A percentile compares a stretch with the other conserved stretches of the same genome.
These are phyloP conservation scores for Salix dunnii DNA, from an alignment of 345 rosid genomes.

Conservation along the genomic window DNA sequence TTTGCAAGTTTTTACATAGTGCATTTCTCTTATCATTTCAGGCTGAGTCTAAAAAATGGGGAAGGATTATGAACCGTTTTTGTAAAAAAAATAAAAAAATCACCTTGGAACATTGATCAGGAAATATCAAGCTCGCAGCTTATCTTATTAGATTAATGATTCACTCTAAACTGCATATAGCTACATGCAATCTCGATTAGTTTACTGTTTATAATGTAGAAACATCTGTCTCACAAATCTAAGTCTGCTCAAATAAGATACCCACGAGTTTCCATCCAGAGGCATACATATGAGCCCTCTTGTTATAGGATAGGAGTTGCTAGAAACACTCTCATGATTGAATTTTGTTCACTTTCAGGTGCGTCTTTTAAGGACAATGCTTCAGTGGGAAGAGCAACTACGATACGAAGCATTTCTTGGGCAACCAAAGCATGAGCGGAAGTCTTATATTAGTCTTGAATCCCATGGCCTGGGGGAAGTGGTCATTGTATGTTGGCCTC, in stretches of 20 bases:
- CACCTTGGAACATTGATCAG: not conserved
- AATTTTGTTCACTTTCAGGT: slow-evolving; percentile 31
- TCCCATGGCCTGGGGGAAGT: slow-evolving; percentile 48
- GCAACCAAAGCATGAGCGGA: slow-evolving; percentile 21
- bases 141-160: not conserved
- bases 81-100: no score
- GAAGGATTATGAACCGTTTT: no score
- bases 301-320: not conserved
- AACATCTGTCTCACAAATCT: no score
- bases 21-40: no score
- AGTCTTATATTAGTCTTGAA: slow-evolving; percentile 7
- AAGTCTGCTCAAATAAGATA: not conserved
- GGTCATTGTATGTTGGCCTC: slow-evolving; percentile 59
- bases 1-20: no score
- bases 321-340: not conserved
- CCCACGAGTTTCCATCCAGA: not conserved
- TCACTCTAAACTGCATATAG: not conserved
- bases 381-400: slow-evolving; percentile 68
- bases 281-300: not conserved
- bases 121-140: not conserved
- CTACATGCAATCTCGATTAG: no score
- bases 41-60: no score
- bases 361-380: slow-evolving; percentile 64
- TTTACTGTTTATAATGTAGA: no score
- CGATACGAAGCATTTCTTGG: slow-evolving; percentile 41